Percentiles rank a stretch among this genome's conserved stretches.
Evolutionary conservation across 192 early-diverging fungal species (phyloP).

Genomic region (Coemansia sp.): DNA sequence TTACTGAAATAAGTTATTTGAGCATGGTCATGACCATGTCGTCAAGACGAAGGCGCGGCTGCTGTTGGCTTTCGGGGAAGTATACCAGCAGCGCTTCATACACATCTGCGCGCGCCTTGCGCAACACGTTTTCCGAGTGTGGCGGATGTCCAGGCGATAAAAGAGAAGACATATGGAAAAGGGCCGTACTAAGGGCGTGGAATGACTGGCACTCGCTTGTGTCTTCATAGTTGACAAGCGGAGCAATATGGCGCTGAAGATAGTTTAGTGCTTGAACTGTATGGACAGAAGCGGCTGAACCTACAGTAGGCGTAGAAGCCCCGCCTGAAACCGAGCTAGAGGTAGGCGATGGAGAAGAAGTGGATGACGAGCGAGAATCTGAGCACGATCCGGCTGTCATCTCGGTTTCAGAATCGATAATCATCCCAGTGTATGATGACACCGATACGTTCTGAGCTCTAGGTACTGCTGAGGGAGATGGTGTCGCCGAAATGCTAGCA

Average conservation of each 20-base stretch:
- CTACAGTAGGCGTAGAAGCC: not conserved
- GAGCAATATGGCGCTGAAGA: constrained; percentile 68
- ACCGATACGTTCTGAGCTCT: not conserved
- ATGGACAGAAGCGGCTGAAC: not conserved
- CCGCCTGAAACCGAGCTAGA: not conserved
- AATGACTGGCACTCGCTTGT: constrained; percentile 33
- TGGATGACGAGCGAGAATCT: not conserved
- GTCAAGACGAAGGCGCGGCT: constrained; percentile 30
- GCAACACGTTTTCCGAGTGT: constrained; percentile 11
- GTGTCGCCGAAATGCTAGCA: not conserved
- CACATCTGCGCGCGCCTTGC: constrained; percentile 26
- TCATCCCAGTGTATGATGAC: no score
- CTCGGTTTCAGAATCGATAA: no score
- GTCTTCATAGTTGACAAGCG: constrained; percentile 65
- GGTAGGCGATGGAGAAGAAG: not conserved
- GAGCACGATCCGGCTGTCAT: not conserved
- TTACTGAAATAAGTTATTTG: not conserved
- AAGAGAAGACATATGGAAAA: constrained; percentile 29
- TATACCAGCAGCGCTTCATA: constrained; percentile 39
- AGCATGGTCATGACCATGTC: constrained; percentile 11
- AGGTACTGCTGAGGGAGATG: not conserved
- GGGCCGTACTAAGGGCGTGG: constrained; percentile 46
- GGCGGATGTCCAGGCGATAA: not conserved
- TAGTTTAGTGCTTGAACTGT: constrained; percentile 65
- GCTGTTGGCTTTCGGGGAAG: constrained; percentile 34